Percentiles rank a stretch among this genome's conserved stretches.
These are phyloP conservation scores for Aspergillus kassunensis DNA, from an alignment of 495 filamentous ascomycete species.

Conservation along the genomic window DNA sequence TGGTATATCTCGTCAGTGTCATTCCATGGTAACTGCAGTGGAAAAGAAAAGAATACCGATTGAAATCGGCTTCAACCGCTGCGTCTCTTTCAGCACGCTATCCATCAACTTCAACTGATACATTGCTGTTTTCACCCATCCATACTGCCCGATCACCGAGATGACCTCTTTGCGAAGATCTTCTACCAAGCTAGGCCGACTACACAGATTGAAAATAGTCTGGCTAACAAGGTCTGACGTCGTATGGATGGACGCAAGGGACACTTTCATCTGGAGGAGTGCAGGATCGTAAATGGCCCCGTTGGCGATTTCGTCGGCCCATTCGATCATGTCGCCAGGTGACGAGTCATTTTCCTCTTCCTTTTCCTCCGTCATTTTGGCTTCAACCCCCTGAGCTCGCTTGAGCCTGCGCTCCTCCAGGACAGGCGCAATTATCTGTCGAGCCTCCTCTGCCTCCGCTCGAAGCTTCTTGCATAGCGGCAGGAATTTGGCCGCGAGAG, in stretches of 20 bases:
- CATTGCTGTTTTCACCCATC: slow-evolving; percentile 35
- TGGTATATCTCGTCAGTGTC: slow-evolving; percentile 15
- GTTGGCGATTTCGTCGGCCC: slow-evolving; percentile 20
- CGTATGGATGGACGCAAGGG: slow-evolving; percentile 31
- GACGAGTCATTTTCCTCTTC: background rate
- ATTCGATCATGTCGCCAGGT: slow-evolving; percentile 22
- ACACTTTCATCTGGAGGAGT: slow-evolving; percentile 19
- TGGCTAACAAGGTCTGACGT: slow-evolving; percentile 24
- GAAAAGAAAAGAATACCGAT: slow-evolving; percentile 18
- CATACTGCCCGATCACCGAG: slow-evolving; percentile 27
- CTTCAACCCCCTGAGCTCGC: background rate
- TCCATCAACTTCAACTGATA: slow-evolving; percentile 44
- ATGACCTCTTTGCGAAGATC: slow-evolving; percentile 38
- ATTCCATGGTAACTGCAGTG: slow-evolving; percentile 7
- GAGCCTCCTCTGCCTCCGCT: slow-evolving; percentile 14
- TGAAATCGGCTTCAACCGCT: slow-evolving; percentile 30
- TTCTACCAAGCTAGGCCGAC: slow-evolving; percentile 28
- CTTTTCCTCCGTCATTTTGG: background rate
- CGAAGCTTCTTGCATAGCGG: slow-evolving; percentile 18
- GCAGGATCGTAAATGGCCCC: slow-evolving; percentile 17
- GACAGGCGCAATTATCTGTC: slow-evolving; percentile 21
- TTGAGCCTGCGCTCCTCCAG: slow-evolving; percentile 27
- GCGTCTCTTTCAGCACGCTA: slow-evolving; percentile 43
- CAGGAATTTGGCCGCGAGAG: slow-evolving; percentile 19
- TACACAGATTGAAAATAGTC: slow-evolving; percentile 34